Evolutionary conservation across 75 land plant genomes (phyloP), one percentile per base, ranked within the genome.

Genomic region (Pinus taeda): DNA sequence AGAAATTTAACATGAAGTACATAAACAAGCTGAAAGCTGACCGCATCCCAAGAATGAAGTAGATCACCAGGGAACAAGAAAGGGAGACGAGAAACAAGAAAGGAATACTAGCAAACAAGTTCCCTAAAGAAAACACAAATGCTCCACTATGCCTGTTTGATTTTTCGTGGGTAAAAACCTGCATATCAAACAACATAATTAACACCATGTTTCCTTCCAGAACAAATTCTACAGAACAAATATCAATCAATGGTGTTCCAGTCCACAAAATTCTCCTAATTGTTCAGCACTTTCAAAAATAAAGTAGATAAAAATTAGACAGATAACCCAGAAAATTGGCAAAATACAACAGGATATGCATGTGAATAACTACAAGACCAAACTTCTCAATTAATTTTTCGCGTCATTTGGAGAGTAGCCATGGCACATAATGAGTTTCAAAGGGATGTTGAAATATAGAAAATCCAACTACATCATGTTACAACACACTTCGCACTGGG

Each of bases 1-100:
- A 94, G 57, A 90, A 80, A 77, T 88, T 92, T 49, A 94, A 78
- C 70, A 86, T 85, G 75, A 92, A 94, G 83, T 94, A 94, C 89
- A 88, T 86, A 73, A 94, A 81, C 88, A 88, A 84, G 79, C 84
- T 84, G 76, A 94, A 90, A 73, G 84, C 89, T 60, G 86, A 71
- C 18, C 90, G 64, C 69, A 94, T 37, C 26, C 90, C 97, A 15
- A 86, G 60, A 12, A 92, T 82, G 80, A 92, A 92, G 84, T 92
- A 94, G 82, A 85, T 85, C 42, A 86, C 75, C 22, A 93, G 71
- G 60, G 89, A 90, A 15, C 90, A 90, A 15, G 90, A 80, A 57
- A 89, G 79, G 42, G 97, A 84, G n/a, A 92, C 79, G 65, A 92
- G 87, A 45, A 94, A 83, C 55, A 94, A 66, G 79, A 89, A 92